Percentiles rank a stretch among this genome's conserved stretches.
Evolutionary conservation across 305 asterid species (phyloP).

Genomic region (Ruellia speciosa): DNA sequence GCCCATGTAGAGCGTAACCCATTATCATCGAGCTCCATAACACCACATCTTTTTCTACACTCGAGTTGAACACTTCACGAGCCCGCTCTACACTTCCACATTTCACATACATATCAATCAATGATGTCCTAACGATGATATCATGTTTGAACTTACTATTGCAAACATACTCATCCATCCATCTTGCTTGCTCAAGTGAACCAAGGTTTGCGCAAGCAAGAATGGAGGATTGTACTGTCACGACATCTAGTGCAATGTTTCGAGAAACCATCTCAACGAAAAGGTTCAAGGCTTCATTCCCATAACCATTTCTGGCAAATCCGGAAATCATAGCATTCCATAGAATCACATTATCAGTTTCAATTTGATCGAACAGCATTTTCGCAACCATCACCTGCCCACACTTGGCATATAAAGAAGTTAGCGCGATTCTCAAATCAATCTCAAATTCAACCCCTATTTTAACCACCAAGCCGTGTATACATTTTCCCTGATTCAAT

Average conservation of each 20-base stretch:
- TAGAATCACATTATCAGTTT: slow-evolving; percentile 30
- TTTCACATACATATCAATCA: slow-evolving; percentile 49
- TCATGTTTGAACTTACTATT: slow-evolving; percentile 28
- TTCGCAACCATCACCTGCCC: slow-evolving; percentile 41
- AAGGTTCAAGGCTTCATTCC: slow-evolving; percentile 45
- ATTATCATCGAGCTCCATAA: slow-evolving; percentile 47
- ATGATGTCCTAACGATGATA: slow-evolving; percentile 31
- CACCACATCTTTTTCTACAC: slow-evolving; percentile 30
- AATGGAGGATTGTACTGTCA: slow-evolving; percentile 42
- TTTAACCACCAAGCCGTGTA: slow-evolving; percentile 43
- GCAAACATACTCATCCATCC: slow-evolving; percentile 35
- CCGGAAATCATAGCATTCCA: slow-evolving; percentile 69
- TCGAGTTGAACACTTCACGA: slow-evolving; percentile 31
- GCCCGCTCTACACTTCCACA: slow-evolving; percentile 47
- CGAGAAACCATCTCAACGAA: slow-evolving; percentile 35
- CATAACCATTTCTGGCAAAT: slow-evolving; percentile 45
- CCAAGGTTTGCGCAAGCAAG: slow-evolving; percentile 49
- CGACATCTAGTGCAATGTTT: slow-evolving; percentile 34
- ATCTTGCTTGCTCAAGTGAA: slow-evolving; percentile 48
- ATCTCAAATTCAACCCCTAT: slow-evolving; percentile 44
- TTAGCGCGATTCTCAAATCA: slow-evolving; percentile 45
- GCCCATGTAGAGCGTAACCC: slow-evolving; percentile 42
- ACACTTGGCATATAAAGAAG: slow-evolving; percentile 51
- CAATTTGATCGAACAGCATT: slow-evolving; percentile 33
- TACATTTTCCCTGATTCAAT: slow-evolving; percentile 42